Evolutionary conservation across 2,329 filamentous ascomycete species (phyloP).

Genomic region (Colletotrichum shisoi): DNA sequence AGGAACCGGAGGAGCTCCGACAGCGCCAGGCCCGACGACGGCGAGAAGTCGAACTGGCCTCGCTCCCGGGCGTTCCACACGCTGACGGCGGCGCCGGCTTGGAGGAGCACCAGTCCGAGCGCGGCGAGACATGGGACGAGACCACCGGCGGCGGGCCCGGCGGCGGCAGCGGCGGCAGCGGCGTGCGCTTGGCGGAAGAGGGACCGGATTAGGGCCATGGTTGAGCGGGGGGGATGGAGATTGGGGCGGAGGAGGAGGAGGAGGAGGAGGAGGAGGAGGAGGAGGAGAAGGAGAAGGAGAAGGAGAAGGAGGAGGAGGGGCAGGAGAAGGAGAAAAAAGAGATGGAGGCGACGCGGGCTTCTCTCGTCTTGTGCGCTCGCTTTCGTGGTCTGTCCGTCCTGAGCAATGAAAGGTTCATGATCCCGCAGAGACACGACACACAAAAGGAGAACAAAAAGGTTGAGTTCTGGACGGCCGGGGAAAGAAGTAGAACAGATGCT

Average conservation of each 20-base stretch:
- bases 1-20: conserved; percentile 46
- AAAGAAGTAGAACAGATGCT: conserved; percentile 11
- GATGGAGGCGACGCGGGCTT: conserved; percentile 11
- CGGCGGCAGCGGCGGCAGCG: conserved; percentile 3
- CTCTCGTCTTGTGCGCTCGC: conserved; percentile 7
- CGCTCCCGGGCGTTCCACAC: conserved; percentile 44
- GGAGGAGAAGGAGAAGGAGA: neutral
- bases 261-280: neutral
- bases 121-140: conserved; percentile 43
- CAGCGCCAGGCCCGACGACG: conserved; percentile 45
- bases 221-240: neutral
- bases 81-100: conserved; percentile 48
- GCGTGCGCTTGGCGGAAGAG: conserved; percentile 26
- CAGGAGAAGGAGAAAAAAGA: no score
- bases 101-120: conserved; percentile 47
- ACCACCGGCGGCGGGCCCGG: conserved; percentile 32
- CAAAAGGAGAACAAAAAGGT: neutral
- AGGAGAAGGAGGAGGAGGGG: neutral
- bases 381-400: neutral
- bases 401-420: conserved; percentile 14
- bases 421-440: conserved; percentile 2
- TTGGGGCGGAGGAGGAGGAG: neutral
- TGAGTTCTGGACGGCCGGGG: neutral
- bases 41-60: conserved; percentile 45
- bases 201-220: conserved; percentile 16